Evolutionary conservation across 441 rosid species (phyloP), one percentile per base, ranked within the genome.

Genomic region (Sinapis alba): DNA sequence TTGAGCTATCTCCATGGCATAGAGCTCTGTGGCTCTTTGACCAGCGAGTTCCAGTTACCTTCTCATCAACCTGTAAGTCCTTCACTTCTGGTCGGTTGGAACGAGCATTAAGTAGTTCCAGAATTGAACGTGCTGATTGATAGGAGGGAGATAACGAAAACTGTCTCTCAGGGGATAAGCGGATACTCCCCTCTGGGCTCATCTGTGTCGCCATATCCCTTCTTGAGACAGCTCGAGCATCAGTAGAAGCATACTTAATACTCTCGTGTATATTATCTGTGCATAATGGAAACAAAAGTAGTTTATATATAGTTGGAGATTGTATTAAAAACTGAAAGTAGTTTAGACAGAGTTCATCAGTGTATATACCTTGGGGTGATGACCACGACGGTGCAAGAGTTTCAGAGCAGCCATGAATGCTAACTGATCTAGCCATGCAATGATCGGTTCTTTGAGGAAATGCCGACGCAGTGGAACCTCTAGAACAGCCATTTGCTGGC

Each of bases 151-250:
- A 82, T 67, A 88, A 82, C 38, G 91, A 85, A 72, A 67, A 76
- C 65, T 86, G 76, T 77, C 85, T 79, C 69, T 78, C 81, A 19
- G 96, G 90, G 34, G 96, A 89, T n/a, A 91, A 88, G 51, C 78
- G 76, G 45, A 79, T 79, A 80, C 97, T 88, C 56, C 88, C 86
- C 61, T 85, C 90, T 26, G 93, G 99, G 59, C 98, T 91, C 98
- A 94, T 94, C 74, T 91, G 96, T 13, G 96, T 94, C 19, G 96
- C 97, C 92, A 90, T 89, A 78, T 91, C 98, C 82, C 97, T 90
- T 83, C 91, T 89, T 77, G 98, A 90, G 72, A 84, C 84, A 77
- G 84, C 86, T 58, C 78, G 80, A 65, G 91, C 73, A 78, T 86
- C 84, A 10, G 84, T 78, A 38, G 84, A 87, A 16, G 85, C 85